A percentile compares a stretch with the other conserved stretches of the same genome.
Conservation (phyloP, 73 alveolate genomes). For the Tetrahymena borealis region DNA sequence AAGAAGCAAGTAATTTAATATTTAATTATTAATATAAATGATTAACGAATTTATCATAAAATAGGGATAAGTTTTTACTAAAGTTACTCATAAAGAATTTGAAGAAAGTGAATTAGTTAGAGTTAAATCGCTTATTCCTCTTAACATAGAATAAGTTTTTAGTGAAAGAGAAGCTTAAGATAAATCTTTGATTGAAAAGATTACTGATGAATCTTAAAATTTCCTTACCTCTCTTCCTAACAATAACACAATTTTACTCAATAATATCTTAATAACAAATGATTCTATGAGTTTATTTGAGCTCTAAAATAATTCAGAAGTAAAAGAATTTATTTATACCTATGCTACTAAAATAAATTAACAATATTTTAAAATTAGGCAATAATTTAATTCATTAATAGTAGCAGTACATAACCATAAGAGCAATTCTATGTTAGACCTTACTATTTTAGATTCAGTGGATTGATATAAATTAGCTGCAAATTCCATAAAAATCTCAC, state of each 20-base stretch:
- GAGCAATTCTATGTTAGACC: neutral
- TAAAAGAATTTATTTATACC: neutral
- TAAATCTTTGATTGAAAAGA: neutral
- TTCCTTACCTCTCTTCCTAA: neutral
- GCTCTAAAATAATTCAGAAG: neutral
- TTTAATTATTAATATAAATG: neutral
- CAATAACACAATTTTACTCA: neutral
- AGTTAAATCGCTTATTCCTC: neutral
- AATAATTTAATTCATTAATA: neutral
- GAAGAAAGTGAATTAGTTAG: neutral
- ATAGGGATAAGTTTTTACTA: neutral
- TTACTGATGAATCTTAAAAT: neutral
- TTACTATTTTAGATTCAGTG: neutral
- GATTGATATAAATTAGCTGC: neutral
- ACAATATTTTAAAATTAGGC: neutral
- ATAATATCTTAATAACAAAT: neutral
- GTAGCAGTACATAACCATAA: neutral
- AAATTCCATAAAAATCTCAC: neutral
- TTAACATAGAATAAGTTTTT: neutral
- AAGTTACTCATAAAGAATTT: neutral
- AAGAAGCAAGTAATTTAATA: neutral
- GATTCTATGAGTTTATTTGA: neutral
- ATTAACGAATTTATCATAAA: neutral
- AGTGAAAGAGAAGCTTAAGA: neutral
- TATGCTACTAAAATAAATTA: neutral